Base-by-base conservation (phyloP, 2,329 filamentous ascomycete species). In the Zasmidium citrigriseum region DNA sequence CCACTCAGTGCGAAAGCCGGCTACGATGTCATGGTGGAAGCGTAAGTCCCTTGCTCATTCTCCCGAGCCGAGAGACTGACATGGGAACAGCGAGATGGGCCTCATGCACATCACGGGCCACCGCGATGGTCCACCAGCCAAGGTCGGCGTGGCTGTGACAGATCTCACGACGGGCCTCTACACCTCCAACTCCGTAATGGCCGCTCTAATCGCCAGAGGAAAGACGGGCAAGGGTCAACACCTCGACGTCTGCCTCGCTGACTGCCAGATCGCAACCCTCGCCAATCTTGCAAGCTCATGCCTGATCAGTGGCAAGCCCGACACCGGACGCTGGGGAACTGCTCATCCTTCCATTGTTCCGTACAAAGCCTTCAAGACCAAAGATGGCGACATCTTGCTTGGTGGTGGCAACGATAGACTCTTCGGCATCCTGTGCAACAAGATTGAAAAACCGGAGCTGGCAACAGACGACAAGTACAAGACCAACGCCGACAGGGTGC, bases 11-110 rank as follows among this genome's bases (percentile, higher is more conserved):
- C 87, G 63, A 84, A 95, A 14, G 92, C 95, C 2, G 95, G 95
- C 3, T 99, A 99, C 80, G 95, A 99, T 76, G 95, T 99, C 66
- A 99, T 99, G 93, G 93, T 99, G 11, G 95, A 99, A 79, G 95
- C 95, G 59, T 80, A 67, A 58, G 76, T 45, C 2, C 20, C 4
- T 18, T 27, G 5, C 45, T 20, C 21, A 49, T 11, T 24, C 10
- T 24, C 14, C 16, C 2, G n/a, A 14, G n/a, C n/a, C 2, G 10
- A 12, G 2, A 10, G 21, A 72, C 55, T 53, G 14, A 49, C 14
- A 2, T 12, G 14, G 14, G 1, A 2, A 27, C 55, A 80, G 78
- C 11, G 95, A 98, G 73, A 93, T 99, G 77, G 95, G 95, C 0
- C 78, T 99, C 57, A 99, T 99, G 95, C 95, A 99, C 77, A 98